These are phyloP conservation scores for Fusarium proliferatum DNA, from an alignment of 2,329 filamentous ascomycete species.

Conservation along the genomic window DNA sequence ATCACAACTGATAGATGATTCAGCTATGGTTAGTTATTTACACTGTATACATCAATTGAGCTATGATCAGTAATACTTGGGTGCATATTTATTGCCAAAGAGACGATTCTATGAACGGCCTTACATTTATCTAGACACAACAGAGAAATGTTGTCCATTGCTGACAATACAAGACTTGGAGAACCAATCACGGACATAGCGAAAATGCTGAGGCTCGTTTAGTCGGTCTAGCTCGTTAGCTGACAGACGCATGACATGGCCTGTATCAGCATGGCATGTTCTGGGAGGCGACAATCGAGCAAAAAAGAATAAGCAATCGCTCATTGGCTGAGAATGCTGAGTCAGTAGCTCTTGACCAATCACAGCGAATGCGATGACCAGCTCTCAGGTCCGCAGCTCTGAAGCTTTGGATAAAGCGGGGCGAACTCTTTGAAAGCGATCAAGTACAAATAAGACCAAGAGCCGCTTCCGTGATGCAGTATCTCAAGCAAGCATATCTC, in stretches of 20 bases:
- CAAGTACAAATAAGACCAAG: constrained; percentile 44
- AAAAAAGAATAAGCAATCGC: constrained; percentile 42
- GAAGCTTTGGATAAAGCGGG: constrained; percentile 29
- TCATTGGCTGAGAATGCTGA: constrained; percentile 12
- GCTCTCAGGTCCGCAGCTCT: neutral
- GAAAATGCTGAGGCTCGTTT: constrained; percentile 2
- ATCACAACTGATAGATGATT: neutral
- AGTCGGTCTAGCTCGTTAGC: constrained; percentile 9
- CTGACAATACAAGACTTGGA: neutral
- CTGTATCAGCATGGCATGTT: constrained; percentile 27
- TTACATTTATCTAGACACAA: rapidly evolving
- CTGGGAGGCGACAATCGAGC: constrained; percentile 23
- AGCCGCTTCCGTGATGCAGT: constrained; percentile 7
- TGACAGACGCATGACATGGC: constrained; percentile 19
- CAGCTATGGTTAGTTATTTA: too few relatives aligned
- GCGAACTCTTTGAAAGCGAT: neutral
- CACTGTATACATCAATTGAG: too few relatives aligned
- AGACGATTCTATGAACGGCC: neutral
- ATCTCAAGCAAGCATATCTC: constrained; percentile 18
- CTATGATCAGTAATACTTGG: too few relatives aligned
- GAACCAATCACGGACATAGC: neutral
- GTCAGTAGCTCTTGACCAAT: neutral
- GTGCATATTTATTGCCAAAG: too few relatives aligned
- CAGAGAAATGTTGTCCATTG: neutral
- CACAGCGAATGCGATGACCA: constrained; percentile 23